phyloP scores from a whole-genome alignment of 257 asterid species.

The Thymus quinquecostatus region DNA sequence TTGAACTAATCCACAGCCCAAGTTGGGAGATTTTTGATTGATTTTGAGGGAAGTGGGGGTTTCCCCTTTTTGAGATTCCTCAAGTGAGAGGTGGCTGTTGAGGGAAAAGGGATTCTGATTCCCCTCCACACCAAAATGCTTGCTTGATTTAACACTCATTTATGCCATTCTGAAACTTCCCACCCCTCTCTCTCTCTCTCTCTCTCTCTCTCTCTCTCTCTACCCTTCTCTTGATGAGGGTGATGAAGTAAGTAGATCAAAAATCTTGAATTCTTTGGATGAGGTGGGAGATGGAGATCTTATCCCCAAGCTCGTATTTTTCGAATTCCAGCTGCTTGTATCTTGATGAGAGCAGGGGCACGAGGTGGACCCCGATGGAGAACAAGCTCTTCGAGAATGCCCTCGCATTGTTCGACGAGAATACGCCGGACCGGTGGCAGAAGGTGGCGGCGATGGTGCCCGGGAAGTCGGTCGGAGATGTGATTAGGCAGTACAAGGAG shows the following conservation, averaged over 20 bases:
- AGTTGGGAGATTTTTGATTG: slow-evolving; percentile 46
- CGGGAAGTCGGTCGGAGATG: slow-evolving; percentile 78
- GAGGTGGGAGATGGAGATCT: slow-evolving; percentile 84
- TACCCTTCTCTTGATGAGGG: neutral
- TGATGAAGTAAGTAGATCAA: neutral
- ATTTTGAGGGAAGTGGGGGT: slow-evolving; percentile 43
- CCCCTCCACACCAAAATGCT: slow-evolving; percentile 61
- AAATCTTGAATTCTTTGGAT: slow-evolving; percentile 25
- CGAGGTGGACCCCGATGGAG: slow-evolving; percentile 85
- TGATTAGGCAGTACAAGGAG: slow-evolving; percentile 75
- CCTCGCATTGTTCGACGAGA: slow-evolving; percentile 78
- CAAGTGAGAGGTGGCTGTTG: slow-evolving; percentile 58
- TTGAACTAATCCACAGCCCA: neutral
- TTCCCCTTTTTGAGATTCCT: slow-evolving; percentile 58
- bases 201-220: slow-evolving; percentile 25
- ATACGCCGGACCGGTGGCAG: slow-evolving; percentile 88
- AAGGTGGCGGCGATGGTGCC: slow-evolving; percentile 93
- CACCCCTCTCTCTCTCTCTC: slow-evolving; percentile 40
- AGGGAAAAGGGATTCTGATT: slow-evolving; percentile 72
- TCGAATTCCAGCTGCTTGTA: slow-evolving; percentile 64
- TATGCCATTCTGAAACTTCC: slow-evolving; percentile 52
- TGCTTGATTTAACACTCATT: slow-evolving; percentile 57
- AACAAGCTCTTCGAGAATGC: slow-evolving; percentile 94
- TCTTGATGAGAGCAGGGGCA: slow-evolving; percentile 51
- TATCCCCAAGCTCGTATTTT: slow-evolving; percentile 62